These are phyloP conservation scores for Globisporangium yorkense DNA, from an alignment of 352 stramenopile species.

Conservation along the genomic window DNA sequence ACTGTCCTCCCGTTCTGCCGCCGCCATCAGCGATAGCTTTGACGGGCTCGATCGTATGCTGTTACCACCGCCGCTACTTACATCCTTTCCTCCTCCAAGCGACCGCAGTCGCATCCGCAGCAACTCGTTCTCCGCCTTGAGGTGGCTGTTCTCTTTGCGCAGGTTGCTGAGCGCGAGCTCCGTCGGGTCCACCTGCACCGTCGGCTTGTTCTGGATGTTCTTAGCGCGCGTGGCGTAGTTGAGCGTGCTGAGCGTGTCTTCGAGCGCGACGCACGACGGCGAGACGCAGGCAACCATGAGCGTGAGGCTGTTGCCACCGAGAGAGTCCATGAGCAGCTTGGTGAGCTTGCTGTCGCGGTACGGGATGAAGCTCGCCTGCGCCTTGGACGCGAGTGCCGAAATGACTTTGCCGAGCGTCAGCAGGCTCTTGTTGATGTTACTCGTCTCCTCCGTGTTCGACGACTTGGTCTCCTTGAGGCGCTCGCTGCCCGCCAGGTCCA, in stretches of 20 bases:
- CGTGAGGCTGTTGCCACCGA: constrained; percentile 74
- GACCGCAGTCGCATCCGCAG: constrained; percentile 46
- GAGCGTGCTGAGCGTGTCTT: constrained; percentile 83
- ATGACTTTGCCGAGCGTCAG: constrained; percentile 84
- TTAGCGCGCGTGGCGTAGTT: constrained; percentile 81
- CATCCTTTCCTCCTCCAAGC: constrained; percentile 5
- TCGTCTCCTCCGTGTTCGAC: constrained; percentile 66
- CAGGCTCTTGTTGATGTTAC: constrained; percentile 83
- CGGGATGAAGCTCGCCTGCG: constrained; percentile 49
- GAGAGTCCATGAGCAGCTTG: constrained; percentile 81
- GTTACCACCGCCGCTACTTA: background rate
- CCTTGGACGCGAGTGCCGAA: constrained; percentile 53
- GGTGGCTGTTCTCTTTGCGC: constrained; percentile 54
- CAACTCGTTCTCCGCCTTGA: constrained; percentile 52
- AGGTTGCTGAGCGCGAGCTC: constrained; percentile 54
- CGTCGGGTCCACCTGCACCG: constrained; percentile 58
- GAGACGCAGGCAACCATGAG: constrained; percentile 85
- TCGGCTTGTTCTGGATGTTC: constrained; percentile 82
- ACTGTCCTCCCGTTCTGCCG: constrained; percentile 1
- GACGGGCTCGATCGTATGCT: constrained; percentile 5
- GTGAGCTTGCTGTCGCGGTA: constrained; percentile 86
- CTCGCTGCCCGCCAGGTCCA: constrained; percentile 73
- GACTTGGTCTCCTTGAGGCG: constrained; percentile 70
- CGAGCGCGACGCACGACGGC: constrained; percentile 39
- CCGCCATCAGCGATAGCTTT: background rate